Conservation (phyloP, 768 basidiomycete species). For the Neoboletus magnificus region DNA sequence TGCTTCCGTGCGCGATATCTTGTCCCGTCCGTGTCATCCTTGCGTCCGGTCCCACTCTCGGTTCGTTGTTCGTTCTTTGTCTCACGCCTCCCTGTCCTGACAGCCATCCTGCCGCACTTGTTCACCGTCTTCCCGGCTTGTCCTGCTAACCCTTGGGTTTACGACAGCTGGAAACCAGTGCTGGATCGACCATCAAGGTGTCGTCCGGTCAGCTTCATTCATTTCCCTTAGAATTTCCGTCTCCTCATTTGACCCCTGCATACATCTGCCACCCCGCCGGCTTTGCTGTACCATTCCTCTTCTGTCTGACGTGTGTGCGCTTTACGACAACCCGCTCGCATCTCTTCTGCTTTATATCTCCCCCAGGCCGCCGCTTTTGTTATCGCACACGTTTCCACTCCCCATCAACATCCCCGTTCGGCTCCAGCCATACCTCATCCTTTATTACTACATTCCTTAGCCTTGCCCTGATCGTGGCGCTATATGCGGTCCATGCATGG, state of each 20-base stretch:
- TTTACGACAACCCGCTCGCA: constrained; percentile 15
- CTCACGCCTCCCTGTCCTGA: not conserved
- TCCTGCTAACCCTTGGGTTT: not conserved
- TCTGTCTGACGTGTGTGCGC: constrained; percentile 8
- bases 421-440: constrained; percentile 7
- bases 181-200: constrained; percentile 23
- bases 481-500: constrained; percentile 42
- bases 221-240: constrained; percentile 20
- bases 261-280: not conserved
- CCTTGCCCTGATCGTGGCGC: constrained; percentile 20
- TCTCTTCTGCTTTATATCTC: constrained; percentile 13
- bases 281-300: constrained; percentile 9
- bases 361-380: constrained; percentile 4
- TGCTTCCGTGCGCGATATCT: constrained; percentile 18
- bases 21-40: constrained; percentile 2
- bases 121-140: not conserved
- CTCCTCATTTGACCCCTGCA: constrained; percentile 5
- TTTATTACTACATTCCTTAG: constrained; percentile 16
- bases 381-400: constrained; percentile 22
- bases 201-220: constrained; percentile 24
- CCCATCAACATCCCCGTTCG: constrained; percentile 5
- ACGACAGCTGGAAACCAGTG: not conserved
- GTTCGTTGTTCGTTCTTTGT: not conserved
- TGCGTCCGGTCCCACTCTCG: not conserved
- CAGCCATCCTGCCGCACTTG: not conserved